These are phyloP conservation scores for Dothiorella sarmentorum DNA, from an alignment of 2,329 filamentous ascomycete genomes.

Conservation along the genomic window DNA sequence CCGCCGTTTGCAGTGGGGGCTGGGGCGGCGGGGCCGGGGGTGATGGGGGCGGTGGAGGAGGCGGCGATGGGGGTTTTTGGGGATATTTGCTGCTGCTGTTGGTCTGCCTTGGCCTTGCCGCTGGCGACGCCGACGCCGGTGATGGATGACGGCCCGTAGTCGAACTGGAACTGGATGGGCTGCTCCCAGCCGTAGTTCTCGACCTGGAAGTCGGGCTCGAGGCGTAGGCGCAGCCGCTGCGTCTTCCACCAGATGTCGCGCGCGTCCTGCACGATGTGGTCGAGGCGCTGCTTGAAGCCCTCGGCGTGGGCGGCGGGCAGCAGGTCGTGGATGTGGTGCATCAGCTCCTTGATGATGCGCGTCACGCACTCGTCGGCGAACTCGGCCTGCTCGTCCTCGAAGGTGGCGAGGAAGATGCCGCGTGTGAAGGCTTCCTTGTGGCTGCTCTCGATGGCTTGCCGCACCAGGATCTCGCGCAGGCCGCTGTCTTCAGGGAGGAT, in stretches of 20 bases:
- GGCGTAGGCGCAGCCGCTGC: slow-evolving; percentile 7
- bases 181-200: slow-evolving; percentile 10
- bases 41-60: not conserved
- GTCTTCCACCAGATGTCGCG: slow-evolving; percentile 10
- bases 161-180: slow-evolving; percentile 10
- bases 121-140: not conserved
- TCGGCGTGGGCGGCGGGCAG: not conserved
- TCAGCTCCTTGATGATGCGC: slow-evolving; percentile 10
- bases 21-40: not conserved
- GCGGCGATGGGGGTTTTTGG: not conserved
- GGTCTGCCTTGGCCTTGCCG: not conserved
- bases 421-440: slow-evolving; percentile 1
- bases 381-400: slow-evolving; percentile 5
- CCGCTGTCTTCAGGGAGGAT: slow-evolving; percentile 23
- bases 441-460: slow-evolving; percentile 4
- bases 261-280: slow-evolving; percentile 1
- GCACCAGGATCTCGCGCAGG: slow-evolving; percentile 14
- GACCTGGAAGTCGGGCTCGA: slow-evolving; percentile 17
- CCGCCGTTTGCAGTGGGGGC: no score
- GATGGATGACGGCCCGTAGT: not conserved
- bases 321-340: slow-evolving; percentile 10
- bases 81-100: not conserved
- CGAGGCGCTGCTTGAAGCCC: not conserved
- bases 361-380: slow-evolving; percentile 1
- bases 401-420: slow-evolving; percentile 9